Evolutionary conservation across 331 rosid genomes (phyloP).

Genomic region (Ulmus americana): DNA sequence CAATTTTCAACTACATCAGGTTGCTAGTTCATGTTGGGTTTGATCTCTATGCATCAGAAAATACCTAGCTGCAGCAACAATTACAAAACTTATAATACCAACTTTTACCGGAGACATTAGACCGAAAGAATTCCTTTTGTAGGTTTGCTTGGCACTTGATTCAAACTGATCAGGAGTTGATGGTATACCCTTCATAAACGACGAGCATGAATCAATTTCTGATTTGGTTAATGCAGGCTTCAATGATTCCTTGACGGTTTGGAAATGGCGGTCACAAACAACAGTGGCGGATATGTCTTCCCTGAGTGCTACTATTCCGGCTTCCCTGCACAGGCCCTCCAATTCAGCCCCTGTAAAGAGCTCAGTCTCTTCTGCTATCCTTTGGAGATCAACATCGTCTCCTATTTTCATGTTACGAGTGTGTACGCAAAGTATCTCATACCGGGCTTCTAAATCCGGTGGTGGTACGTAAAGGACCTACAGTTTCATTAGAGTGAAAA

Average conservation of each 20-base stretch:
- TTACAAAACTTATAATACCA: conserved; percentile 27
- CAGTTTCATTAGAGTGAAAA: conserved; percentile 17
- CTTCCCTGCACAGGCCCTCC: conserved; percentile 77
- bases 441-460: conserved; percentile 76
- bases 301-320: conserved; percentile 76
- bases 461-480: conserved; percentile 87
- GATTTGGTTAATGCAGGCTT: conserved; percentile 58
- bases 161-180: conserved; percentile 22
- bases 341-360: conserved; percentile 90
- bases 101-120: conserved; percentile 31
- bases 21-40: conserved; percentile 24
- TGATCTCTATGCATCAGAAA: conserved; percentile 22
- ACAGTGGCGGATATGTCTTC: conserved; percentile 59
- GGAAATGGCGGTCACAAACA: conserved; percentile 60
- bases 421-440: conserved; percentile 71
- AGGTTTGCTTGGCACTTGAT: conserved; percentile 15
- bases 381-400: conserved; percentile 54
- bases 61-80: conserved; percentile 41
- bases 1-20: conserved; percentile 22
- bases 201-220: conserved; percentile 45
- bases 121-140: conserved; percentile 9
- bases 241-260: conserved; percentile 49
- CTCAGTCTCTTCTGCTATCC: conserved; percentile 66
- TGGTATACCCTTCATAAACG: conserved; percentile 50
- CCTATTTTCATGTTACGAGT: conserved; percentile 57